A percentile compares a stretch with the other conserved stretches of the same genome.
phyloP scores from a whole-genome alignment of 176 grass and related monocot species.

The Raddia guianensis region DNA sequence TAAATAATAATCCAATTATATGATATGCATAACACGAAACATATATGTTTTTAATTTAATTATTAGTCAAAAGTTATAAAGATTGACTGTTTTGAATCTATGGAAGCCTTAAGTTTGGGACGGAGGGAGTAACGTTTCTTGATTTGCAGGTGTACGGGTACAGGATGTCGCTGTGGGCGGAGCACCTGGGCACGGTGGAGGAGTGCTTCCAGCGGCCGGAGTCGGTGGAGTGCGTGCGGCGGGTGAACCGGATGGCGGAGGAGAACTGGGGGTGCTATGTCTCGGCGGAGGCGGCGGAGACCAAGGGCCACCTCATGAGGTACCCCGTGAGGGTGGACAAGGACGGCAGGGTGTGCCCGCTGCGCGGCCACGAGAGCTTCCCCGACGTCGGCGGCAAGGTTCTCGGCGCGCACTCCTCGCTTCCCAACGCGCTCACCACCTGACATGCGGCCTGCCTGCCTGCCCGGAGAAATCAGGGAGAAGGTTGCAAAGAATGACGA shows the following conservation, averaged over 20 bases:
- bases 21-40: too few relatives aligned
- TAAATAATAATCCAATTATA: too few relatives aligned
- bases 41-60: too few relatives aligned
- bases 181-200: constrained; percentile 65
- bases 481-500: not conserved
- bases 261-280: constrained; percentile 63
- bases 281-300: constrained; percentile 46
- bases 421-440: constrained; percentile 56
- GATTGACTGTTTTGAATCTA: too few relatives aligned
- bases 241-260: constrained; percentile 62
- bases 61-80: too few relatives aligned
- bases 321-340: constrained; percentile 63
- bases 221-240: constrained; percentile 54
- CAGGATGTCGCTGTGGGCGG: constrained; percentile 87
- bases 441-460: not conserved
- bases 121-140: not conserved
- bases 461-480: not conserved
- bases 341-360: constrained; percentile 45
- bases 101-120: too few relatives aligned
- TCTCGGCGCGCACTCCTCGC: constrained; percentile 56
- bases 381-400: constrained; percentile 82
- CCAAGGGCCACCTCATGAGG: constrained; percentile 72
- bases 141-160: constrained; percentile 74
- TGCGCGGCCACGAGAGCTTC: constrained; percentile 61
- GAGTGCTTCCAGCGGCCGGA: constrained; percentile 58